Evolutionary conservation across 805 yeast species (phyloP).

Genomic region (Ogataea zsoltii): DNA sequence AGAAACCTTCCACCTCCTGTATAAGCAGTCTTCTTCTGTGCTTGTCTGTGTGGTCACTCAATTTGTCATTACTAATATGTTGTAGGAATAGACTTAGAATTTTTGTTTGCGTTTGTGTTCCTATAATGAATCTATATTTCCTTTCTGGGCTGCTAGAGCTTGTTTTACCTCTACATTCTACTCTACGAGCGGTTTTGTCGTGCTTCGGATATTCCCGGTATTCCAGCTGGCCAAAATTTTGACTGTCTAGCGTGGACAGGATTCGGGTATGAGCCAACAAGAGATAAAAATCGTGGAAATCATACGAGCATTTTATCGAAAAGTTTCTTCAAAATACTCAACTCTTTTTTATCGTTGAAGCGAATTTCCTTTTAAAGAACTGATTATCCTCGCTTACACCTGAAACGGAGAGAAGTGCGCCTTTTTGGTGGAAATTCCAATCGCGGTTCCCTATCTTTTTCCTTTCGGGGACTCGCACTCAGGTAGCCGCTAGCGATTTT

Average conservation of each 20-base stretch:
- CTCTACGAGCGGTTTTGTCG: too few relatives aligned
- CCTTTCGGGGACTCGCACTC: not conserved
- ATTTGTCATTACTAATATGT: constrained; percentile 6
- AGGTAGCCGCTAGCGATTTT: constrained; percentile 2
- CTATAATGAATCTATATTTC: not conserved
- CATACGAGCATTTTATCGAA: not conserved
- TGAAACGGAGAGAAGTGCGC: not conserved
- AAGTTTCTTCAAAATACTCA: too few relatives aligned
- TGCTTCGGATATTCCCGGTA: too few relatives aligned
- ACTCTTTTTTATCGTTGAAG: not conserved
- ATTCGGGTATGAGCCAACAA: too few relatives aligned
- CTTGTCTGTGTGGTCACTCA: not conserved
- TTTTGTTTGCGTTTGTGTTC: not conserved
- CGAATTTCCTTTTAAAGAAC: not conserved
- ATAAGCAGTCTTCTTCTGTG: not conserved
- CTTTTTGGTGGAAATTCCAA: not conserved
- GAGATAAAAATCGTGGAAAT: too few relatives aligned
- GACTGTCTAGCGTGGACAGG: too few relatives aligned
- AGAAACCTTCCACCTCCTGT: not conserved
- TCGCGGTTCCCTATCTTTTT: not conserved
- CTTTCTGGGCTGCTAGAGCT: too few relatives aligned
- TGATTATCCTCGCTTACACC: not conserved
- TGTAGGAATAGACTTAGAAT: constrained; percentile 13
- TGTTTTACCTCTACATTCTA: too few relatives aligned
- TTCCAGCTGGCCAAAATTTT: too few relatives aligned